Evolutionary conservation across 225 moss, liverwort and hornwort genomes (phyloP).

Genomic region (Anthoceros angustus): DNA sequence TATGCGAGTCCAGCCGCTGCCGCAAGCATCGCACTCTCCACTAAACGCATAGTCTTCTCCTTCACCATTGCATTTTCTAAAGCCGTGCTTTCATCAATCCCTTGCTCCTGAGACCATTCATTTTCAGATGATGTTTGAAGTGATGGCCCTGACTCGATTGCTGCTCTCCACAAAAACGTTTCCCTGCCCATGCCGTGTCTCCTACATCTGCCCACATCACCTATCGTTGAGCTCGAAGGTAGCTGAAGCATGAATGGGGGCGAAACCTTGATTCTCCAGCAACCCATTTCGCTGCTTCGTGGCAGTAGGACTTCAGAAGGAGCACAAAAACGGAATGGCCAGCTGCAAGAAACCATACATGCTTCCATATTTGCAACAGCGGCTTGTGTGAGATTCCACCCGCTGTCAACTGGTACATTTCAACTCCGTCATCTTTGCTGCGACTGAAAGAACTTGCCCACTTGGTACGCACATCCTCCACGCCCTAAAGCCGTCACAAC

Average conservation of each 20-base stretch:
- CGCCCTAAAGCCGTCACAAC: neutral
- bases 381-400: neutral
- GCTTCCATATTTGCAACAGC: neutral
- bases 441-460: neutral
- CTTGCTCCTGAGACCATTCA: neutral
- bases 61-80: neutral
- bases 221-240: too few species aligned
- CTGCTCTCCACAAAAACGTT: neutral
- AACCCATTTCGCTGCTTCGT: neutral
- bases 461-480: neutral
- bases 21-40: slow-evolving; percentile 95
- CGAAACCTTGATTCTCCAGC: neutral
- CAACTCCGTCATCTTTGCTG: neutral
- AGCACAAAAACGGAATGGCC: neutral
- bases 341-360: neutral
- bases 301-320: neutral
- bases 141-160: neutral
- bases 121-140: neutral
- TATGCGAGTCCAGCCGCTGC: slow-evolving; percentile 90
- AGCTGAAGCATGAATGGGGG: neutral
- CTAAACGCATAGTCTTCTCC: slow-evolving; percentile 56
- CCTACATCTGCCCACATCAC: neutral
- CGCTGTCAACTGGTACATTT: neutral
- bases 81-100: neutral
- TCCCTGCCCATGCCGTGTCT: neutral